Evolutionary conservation across 192 early-diverging fungal species (phyloP).

Genomic region (Spinellus fusiger): DNA sequence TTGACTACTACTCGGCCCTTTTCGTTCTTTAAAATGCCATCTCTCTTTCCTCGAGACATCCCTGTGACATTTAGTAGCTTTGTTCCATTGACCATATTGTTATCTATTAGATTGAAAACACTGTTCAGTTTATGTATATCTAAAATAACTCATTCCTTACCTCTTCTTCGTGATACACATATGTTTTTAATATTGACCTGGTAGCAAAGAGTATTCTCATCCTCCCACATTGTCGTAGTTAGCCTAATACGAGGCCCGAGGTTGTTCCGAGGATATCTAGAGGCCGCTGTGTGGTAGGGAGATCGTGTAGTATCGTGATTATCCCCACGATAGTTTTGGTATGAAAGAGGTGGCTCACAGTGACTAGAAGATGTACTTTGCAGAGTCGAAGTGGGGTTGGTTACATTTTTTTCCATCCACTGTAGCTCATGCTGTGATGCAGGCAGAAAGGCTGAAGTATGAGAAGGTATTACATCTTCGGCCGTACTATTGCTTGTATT

Average conservation of each 20-base stretch:
- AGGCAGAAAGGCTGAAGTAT: background rate
- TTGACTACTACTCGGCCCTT: conserved; percentile 60
- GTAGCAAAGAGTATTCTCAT: conserved; percentile 52
- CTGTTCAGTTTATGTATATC: background rate
- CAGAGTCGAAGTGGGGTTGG: background rate
- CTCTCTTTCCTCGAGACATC: conserved; percentile 62
- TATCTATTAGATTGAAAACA: conserved; percentile 32
- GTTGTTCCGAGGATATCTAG: too few species aligned
- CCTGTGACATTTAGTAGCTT: conserved; percentile 58
- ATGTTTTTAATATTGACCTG: conserved; percentile 53
- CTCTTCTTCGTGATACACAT: conserved; percentile 49
- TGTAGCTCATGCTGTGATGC: background rate
- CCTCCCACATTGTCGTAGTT: conserved; percentile 56
- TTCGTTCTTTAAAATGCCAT: conserved; percentile 60
- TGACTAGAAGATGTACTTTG: background rate
- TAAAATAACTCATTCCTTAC: conserved; percentile 15
- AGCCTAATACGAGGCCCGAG: conserved; percentile 1
- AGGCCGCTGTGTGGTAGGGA: background rate
- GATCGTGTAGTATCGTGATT: background rate
- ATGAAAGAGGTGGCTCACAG: background rate
- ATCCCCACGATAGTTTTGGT: background rate
- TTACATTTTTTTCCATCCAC: background rate
- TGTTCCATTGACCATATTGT: conserved; percentile 62
- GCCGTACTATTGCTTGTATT: background rate
- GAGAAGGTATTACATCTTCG: background rate